A percentile compares a stretch with the other conserved stretches of the same genome.
Evolutionary conservation across 208 protist genomes (phyloP).

Genomic region (Leishmania guyanensis): DNA sequence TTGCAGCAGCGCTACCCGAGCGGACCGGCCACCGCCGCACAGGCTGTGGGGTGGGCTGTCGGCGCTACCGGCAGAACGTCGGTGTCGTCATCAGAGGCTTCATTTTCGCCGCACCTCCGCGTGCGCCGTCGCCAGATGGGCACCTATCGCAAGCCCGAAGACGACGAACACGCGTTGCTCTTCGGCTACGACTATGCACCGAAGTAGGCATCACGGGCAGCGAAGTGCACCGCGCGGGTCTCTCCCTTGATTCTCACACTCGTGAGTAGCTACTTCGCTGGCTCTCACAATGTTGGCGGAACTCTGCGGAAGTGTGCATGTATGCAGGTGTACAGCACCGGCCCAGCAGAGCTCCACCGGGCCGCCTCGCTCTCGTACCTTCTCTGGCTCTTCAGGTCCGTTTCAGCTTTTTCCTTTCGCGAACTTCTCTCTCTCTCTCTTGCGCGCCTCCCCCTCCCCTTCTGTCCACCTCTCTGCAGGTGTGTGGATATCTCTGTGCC

Average conservation of each 20-base stretch:
- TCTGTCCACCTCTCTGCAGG: not conserved
- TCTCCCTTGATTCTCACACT: not conserved
- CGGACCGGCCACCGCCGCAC: slow-evolving; percentile 49
- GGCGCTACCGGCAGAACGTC: not conserved
- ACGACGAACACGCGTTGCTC: slow-evolving; percentile 58
- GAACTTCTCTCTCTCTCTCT: not conserved
- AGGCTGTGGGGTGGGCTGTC: slow-evolving; percentile 56
- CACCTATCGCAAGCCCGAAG: slow-evolving; percentile 59
- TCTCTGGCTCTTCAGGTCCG: no score
- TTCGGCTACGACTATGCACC: slow-evolving; percentile 55
- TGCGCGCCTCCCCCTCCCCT: not conserved
- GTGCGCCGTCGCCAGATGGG: slow-evolving; percentile 6
- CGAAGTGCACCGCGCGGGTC: not conserved
- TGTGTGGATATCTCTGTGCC: not conserved
- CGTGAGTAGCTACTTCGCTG: not conserved
- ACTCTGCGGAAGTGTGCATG: not conserved
- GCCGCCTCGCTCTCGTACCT: not conserved
- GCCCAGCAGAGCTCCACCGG: not conserved
- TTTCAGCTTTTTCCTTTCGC: not conserved
- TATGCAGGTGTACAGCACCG: not conserved
- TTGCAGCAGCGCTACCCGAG: slow-evolving; percentile 51
- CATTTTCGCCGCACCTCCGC: not conserved
- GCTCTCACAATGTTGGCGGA: not conserved
- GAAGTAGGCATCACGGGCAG: slow-evolving; percentile 31
- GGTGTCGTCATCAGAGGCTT: slow-evolving; percentile 1